phyloP scores from a whole-genome alignment of 148 eudicot species.

The Pharnaceum exiguum region DNA sequence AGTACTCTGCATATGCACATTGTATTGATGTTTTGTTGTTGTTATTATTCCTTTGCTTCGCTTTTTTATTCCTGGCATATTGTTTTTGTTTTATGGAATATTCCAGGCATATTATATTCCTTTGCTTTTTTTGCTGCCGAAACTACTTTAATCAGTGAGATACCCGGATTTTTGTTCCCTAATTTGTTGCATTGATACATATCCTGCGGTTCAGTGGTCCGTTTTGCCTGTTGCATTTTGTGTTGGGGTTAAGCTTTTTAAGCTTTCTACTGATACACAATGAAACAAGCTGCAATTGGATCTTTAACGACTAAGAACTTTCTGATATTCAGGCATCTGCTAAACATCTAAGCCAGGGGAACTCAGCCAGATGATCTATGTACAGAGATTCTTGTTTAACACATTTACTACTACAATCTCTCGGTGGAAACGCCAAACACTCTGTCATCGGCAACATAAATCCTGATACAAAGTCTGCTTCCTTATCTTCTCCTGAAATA shows the following conservation, averaged over 20 bases:
- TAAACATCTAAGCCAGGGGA: constrained; percentile 59
- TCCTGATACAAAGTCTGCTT: constrained; percentile 62
- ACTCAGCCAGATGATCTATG: constrained; percentile 41
- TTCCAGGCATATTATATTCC: background rate
- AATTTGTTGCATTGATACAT: background rate
- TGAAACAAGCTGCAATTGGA: too few relatives aligned
- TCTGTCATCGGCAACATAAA: constrained; percentile 72
- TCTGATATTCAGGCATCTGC: constrained; percentile 57
- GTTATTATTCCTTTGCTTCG: too few relatives aligned
- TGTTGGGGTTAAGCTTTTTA: background rate
- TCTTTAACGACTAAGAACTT: background rate
- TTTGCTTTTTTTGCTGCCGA: too few relatives aligned
- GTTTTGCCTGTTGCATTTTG: background rate
- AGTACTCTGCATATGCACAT: too few relatives aligned
- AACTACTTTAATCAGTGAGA: background rate
- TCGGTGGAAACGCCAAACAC: constrained; percentile 87
- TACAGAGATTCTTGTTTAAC: constrained; percentile 69
- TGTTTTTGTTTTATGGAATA: too few relatives aligned
- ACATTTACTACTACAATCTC: constrained; percentile 71
- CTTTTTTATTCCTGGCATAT: too few relatives aligned
- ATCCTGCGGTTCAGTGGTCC: background rate
- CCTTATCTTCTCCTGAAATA: background rate
- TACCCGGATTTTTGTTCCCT: too few relatives aligned
- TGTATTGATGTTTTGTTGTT: too few relatives aligned
- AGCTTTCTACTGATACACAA: background rate